Conservation (phyloP, 495 filamentous ascomycete genomes). For the Aspergillus kassunensis region DNA sequence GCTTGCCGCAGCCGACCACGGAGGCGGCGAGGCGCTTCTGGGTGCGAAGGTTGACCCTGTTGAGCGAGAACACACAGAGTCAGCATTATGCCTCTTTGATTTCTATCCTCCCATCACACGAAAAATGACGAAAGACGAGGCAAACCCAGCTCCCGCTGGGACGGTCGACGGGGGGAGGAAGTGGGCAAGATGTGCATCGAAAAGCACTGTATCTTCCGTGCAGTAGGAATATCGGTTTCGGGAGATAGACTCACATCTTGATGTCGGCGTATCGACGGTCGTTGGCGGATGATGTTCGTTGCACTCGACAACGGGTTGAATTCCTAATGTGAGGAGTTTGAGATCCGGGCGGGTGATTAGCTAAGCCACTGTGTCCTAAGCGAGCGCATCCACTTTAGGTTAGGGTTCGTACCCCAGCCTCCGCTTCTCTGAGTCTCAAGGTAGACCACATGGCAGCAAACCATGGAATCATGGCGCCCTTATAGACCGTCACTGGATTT, state of each 20-base stretch:
- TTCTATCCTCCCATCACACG: not conserved
- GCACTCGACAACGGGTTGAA: slow-evolving; percentile 42
- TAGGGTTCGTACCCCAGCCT: slow-evolving; percentile 31
- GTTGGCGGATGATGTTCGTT: slow-evolving; percentile 52
- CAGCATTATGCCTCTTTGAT: slow-evolving; percentile 27
- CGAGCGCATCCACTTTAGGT: slow-evolving; percentile 39
- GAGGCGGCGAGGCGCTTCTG: slow-evolving; percentile 99
- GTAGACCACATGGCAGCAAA: too few relatives aligned
- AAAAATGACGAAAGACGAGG: slow-evolving; percentile 14
- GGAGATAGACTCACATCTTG: slow-evolving; percentile 51
- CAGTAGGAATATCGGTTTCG: slow-evolving; percentile 13
- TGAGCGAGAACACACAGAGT: slow-evolving; percentile 28
- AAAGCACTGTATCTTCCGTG: slow-evolving; percentile 14
- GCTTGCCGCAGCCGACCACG: slow-evolving; percentile 96
- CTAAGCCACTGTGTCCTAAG: slow-evolving; percentile 46
- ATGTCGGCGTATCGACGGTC: slow-evolving; percentile 53
- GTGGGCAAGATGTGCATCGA: slow-evolving; percentile 15
- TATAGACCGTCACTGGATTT: too few relatives aligned
- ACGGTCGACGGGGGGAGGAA: slow-evolving; percentile 3
- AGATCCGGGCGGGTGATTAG: slow-evolving; percentile 42
- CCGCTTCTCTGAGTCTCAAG: too few relatives aligned
- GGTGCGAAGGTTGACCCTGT: slow-evolving; percentile 98
- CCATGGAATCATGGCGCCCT: too few relatives aligned
- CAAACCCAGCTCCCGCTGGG: not conserved
- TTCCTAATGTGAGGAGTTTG: slow-evolving; percentile 45